These are phyloP conservation scores for Miamiensis avidus DNA, from an alignment of 169 alveolate genomes.

Conservation along the genomic window DNA sequence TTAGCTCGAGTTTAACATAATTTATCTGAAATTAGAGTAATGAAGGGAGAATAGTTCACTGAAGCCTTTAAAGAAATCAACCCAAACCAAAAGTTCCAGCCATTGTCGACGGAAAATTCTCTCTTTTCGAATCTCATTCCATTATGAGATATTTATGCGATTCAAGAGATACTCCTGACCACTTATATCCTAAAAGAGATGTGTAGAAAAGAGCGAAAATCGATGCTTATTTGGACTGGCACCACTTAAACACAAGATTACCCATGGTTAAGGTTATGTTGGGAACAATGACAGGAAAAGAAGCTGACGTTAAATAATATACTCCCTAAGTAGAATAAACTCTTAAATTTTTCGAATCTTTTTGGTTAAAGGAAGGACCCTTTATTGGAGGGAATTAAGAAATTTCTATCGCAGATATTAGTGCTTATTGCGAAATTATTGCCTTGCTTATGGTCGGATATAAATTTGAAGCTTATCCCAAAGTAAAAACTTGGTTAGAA, in stretches of 20 bases:
- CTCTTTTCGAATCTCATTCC: constrained; percentile 40
- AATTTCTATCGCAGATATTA: constrained; percentile 35
- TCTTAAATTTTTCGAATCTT: not conserved
- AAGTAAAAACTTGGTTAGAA: constrained; percentile 27
- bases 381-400: not conserved
- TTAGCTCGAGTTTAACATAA: constrained; percentile 19
- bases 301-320: not conserved
- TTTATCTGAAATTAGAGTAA: constrained; percentile 10
- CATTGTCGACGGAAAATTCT: constrained; percentile 23
- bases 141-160: constrained; percentile 30
- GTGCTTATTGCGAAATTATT: constrained; percentile 46
- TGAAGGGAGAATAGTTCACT: constrained; percentile 27
- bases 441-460: constrained; percentile 22
- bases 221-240: constrained; percentile 30
- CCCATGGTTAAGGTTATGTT: not conserved
- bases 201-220: constrained; percentile 5
- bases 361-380: not conserved
- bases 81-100: constrained; percentile 44
- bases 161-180: constrained; percentile 10
- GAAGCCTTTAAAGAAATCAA: constrained; percentile 16
- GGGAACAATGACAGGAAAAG: not conserved
- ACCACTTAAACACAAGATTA: constrained; percentile 22
- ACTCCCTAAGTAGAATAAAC: not conserved
- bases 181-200: constrained; percentile 12
- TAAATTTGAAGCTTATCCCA: constrained; percentile 34